Percentiles rank a stretch among this genome's conserved stretches.
Evolutionary conservation across 2,329 filamentous ascomycete genomes (phyloP).

Genomic region (Fusarium hainanense): DNA sequence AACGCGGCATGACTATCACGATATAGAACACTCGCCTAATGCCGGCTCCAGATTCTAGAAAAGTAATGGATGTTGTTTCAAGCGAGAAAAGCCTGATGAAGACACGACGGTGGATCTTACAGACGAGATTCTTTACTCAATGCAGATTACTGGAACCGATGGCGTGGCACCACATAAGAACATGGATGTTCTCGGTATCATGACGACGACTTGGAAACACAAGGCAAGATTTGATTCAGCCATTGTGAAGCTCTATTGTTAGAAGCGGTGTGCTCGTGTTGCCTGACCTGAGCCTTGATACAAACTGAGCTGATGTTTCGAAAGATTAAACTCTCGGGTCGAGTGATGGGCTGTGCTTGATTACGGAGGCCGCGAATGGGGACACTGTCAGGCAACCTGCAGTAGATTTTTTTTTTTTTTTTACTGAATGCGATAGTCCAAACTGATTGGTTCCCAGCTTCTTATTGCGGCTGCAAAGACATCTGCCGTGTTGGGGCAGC

Average conservation of each 20-base stretch:
- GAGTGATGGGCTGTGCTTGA: slow-evolving; percentile 35
- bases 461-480: not conserved
- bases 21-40: not conserved
- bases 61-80: not conserved
- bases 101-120: not conserved
- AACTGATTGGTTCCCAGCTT: slow-evolving; percentile 9
- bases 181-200: slow-evolving; percentile 11
- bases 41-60: not conserved
- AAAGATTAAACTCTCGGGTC: slow-evolving; percentile 24
- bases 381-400: slow-evolving; percentile 8
- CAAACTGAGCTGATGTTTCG: slow-evolving; percentile 29
- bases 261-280: slow-evolving; percentile 33
- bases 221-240: not conserved
- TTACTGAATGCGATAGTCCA: not conserved
- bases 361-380: slow-evolving; percentile 25
- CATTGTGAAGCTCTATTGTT: not conserved
- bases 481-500: not conserved
- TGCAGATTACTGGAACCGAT: slow-evolving; percentile 14
- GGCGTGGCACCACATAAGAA: slow-evolving; percentile 35
- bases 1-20: not conserved
- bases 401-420: not conserved
- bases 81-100: not conserved
- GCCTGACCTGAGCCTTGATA: slow-evolving; percentile 4
- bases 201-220: slow-evolving; percentile 18
- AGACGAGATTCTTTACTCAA: not conserved